Evolutionary conservation across 768 basidiomycete genomes (phyloP).

Genomic region (Boletus rex-veris): DNA sequence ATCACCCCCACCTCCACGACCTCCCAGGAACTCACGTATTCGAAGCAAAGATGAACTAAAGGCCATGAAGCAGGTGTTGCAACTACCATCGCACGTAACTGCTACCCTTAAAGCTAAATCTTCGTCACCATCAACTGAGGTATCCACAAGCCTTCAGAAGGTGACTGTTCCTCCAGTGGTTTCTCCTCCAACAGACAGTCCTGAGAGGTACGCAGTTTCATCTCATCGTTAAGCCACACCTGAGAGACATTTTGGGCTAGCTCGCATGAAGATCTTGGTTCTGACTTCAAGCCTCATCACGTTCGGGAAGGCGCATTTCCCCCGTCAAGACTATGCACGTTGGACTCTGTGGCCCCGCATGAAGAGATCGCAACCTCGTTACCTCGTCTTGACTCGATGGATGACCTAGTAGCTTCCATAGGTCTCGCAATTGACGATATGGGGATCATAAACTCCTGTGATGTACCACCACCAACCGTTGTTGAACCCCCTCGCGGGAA

Average conservation of each 20-base stretch:
- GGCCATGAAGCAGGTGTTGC: slow-evolving; percentile 55
- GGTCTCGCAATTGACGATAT: slow-evolving; percentile 39
- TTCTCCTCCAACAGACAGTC: slow-evolving; percentile 8
- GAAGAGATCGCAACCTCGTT: slow-evolving; percentile 17
- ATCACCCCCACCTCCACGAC: slow-evolving; percentile 55
- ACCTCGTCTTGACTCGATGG: slow-evolving; percentile 33
- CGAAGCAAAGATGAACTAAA: slow-evolving; percentile 50
- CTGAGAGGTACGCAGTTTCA: slow-evolving; percentile 17
- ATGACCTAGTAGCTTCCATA: slow-evolving; percentile 37
- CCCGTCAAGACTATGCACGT: slow-evolving; percentile 38
- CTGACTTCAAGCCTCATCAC: slow-evolving; percentile 27
- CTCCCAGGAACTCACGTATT: slow-evolving; percentile 58
- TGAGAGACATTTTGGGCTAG: slow-evolving; percentile 5
- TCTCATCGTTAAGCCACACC: neutral
- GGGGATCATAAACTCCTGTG: slow-evolving; percentile 32
- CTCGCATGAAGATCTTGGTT: slow-evolving; percentile 23
- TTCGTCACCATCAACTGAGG: slow-evolving; percentile 15
- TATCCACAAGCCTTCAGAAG: slow-evolving; percentile 31
- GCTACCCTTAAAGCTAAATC: slow-evolving; percentile 36
- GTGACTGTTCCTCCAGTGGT: neutral
- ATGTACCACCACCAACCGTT: slow-evolving; percentile 38
- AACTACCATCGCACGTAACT: slow-evolving; percentile 54
- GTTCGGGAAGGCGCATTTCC: slow-evolving; percentile 66
- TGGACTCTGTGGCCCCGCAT: slow-evolving; percentile 21
- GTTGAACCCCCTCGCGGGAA: slow-evolving; percentile 38